phyloP scores from a whole-genome alignment of 495 filamentous ascomycete species.

The Podospora pseudoanserina region DNA sequence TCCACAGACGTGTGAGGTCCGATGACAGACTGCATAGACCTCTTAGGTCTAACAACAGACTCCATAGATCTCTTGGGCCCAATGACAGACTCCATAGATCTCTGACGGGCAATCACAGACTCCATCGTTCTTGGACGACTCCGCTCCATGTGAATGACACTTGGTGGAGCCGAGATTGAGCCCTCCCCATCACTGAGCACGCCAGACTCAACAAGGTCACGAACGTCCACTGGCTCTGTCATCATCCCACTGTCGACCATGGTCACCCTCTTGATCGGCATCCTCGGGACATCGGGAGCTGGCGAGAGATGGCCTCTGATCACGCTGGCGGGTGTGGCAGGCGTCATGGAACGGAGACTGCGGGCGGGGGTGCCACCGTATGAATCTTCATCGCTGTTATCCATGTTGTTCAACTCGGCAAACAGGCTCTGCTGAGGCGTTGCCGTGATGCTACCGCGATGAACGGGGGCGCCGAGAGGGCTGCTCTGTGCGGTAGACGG shows the following conservation, averaged over 20 bases:
- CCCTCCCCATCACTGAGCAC: conserved; percentile 1
- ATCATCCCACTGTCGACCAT: conserved; percentile 85
- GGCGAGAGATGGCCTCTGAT: conserved; percentile 42
- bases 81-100: conserved; percentile 10
- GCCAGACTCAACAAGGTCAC: conserved; percentile 2
- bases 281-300: conserved; percentile 51
- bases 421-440: conserved; percentile 72
- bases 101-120: conserved; percentile 16
- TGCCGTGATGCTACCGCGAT: conserved; percentile 38
- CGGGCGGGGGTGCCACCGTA: conserved; percentile 38
- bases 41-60: conserved; percentile 30
- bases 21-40: conserved; percentile 35
- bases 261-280: conserved; percentile 38
- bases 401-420: conserved; percentile 79
- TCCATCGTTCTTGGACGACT: conserved; percentile 36
- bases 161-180: conserved; percentile 14
- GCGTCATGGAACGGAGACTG: conserved; percentile 42
- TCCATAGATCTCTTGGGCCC: conserved; percentile 12
- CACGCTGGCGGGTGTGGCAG: conserved; percentile 36
- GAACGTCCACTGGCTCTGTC: conserved; percentile 66
- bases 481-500: conserved; percentile 45
- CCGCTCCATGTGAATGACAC: conserved; percentile 24
- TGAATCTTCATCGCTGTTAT: conserved; percentile 61
- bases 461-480: conserved; percentile 50
- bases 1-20: background rate